Base-by-base conservation (phyloP, 306 rosid genomes). In the Sicyos edulis region DNA sequence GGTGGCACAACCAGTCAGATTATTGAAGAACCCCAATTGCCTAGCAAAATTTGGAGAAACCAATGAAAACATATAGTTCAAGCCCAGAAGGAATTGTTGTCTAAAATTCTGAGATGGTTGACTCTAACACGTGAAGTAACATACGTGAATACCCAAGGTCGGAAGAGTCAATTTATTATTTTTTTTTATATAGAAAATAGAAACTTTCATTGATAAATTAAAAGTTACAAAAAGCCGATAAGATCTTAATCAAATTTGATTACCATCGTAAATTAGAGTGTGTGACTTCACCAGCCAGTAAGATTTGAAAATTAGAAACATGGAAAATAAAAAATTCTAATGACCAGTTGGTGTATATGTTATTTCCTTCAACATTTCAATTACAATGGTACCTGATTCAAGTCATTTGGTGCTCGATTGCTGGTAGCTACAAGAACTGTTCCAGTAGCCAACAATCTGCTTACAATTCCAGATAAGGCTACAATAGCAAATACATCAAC, bases 401-500 rank as follows among this genome's bases (percentile, higher is more conserved):
- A 82, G 79, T 93, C 96, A 17, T 76, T 75, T 70, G 98, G 98
- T 15, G 96, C 93, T 79, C 98, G 88, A 74, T 93, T 93, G 78
- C 98, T 93, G 74, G 98, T 93, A 72, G 96, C 97, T 66, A 93
- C 95, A 81, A 93, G 83, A 75, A 93, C 87, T 74, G 98, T 90
- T 82, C 96, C 98, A 42, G 85, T 88, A 69, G 80, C 84, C 85
- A 93, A 83, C 83, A 93, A 85, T 90, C 96, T 88, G 88, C 96
- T 86, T 51, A 93, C 82, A 86, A 93, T 88, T 86, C 98, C 98
- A 88, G 96, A 93, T 83, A 93, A 88, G 82, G 96, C 95, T 87
- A 93, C 96, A 87, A 90, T 86, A 80, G 97, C 96, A 90, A 93
- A 93, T 77, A 93, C 98, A 85, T 93, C 98, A 87, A 93, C 97